Evolutionary conservation across 202 grass and related monocot genomes (phyloP).

Genomic region (Miscanthus sacchariflorus): DNA sequence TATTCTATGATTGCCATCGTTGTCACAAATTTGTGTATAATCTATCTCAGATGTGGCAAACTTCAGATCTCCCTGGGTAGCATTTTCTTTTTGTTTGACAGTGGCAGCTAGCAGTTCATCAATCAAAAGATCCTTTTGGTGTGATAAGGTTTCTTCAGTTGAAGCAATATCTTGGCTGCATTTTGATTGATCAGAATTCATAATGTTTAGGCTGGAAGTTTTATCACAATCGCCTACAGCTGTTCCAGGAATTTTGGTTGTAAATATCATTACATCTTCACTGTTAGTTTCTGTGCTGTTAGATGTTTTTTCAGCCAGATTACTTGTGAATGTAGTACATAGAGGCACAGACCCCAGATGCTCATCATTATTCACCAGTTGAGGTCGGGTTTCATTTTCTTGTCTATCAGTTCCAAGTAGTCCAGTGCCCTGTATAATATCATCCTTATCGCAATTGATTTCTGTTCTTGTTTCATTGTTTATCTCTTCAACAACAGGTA

Average conservation of each 20-base stretch:
- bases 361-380: constrained; percentile 47
- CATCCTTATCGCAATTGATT: constrained; percentile 45
- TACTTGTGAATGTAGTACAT: constrained; percentile 47
- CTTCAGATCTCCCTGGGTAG: constrained; percentile 19
- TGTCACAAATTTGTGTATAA: constrained; percentile 12
- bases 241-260: constrained; percentile 34
- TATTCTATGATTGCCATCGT: constrained; percentile 48
- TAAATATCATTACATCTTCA: constrained; percentile 3
- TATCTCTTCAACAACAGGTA: constrained; percentile 26
- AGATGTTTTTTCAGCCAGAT: constrained; percentile 43
- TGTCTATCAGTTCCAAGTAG: constrained; percentile 42
- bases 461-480: constrained; percentile 28
- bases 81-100: constrained; percentile 32
- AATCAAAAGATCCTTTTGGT: constrained; percentile 51
- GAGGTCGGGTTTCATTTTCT: constrained; percentile 42
- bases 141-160: constrained; percentile 42
- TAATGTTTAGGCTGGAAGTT: constrained; percentile 37
- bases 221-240: constrained; percentile 33
- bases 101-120: constrained; percentile 45
- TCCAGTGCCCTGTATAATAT: constrained; percentile 42
- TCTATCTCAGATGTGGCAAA: constrained; percentile 45
- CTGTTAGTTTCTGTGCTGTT: constrained; percentile 48
- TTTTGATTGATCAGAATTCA: constrained; percentile 48
- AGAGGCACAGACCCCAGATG: constrained; percentile 23
- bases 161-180: constrained; percentile 30